These are phyloP conservation scores for Fusarium zealandicum DNA, from an alignment of 2,329 filamentous ascomycete species.

Conservation along the genomic window DNA sequence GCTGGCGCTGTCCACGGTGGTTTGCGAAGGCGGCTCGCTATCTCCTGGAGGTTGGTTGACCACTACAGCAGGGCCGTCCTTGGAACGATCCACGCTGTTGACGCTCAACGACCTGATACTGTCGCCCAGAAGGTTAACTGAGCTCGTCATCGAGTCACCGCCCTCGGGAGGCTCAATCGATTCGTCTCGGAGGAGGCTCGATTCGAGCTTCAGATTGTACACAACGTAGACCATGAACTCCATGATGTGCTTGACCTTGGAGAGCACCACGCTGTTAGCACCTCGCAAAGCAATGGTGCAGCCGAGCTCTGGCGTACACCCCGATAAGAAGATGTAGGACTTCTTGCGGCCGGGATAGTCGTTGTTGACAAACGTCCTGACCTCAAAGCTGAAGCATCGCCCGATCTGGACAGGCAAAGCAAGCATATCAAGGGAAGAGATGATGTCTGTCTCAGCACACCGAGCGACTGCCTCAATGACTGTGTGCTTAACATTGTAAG, in stretches of 20 bases:
- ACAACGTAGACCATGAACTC: constrained; percentile 99
- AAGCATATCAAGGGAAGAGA: constrained; percentile 94
- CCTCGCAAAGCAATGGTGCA: constrained; percentile 94
- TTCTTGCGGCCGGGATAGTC: constrained; percentile 79
- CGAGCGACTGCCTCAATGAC: constrained; percentile 94
- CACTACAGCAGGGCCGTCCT: constrained; percentile 43
- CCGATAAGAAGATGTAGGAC: constrained; percentile 94
- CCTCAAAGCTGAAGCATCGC: constrained; percentile 85
- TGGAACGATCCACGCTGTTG: constrained; percentile 41
- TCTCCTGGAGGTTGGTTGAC: constrained; percentile 48
- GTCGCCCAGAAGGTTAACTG: constrained; percentile 52
- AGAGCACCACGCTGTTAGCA: constrained; percentile 72
- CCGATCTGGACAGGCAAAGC: constrained; percentile 76
- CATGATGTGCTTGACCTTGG: constrained; percentile 88
- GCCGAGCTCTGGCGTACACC: constrained; percentile 86
- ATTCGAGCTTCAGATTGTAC: constrained; percentile 96
- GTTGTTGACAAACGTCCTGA: constrained; percentile 91
- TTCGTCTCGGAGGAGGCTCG: constrained; percentile 90
- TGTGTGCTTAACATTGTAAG: constrained; percentile 94
- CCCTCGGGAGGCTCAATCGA: constrained; percentile 81
- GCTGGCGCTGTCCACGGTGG: constrained; percentile 42
- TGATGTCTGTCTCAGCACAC: constrained; percentile 89
- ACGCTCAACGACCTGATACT: constrained; percentile 48
- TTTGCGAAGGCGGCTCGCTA: constrained; percentile 48
- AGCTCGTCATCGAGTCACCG: constrained; percentile 52